These are phyloP conservation scores for Dorcoceras hygrometricum DNA, from an alignment of 257 asterid genomes.

Conservation along the genomic window DNA sequence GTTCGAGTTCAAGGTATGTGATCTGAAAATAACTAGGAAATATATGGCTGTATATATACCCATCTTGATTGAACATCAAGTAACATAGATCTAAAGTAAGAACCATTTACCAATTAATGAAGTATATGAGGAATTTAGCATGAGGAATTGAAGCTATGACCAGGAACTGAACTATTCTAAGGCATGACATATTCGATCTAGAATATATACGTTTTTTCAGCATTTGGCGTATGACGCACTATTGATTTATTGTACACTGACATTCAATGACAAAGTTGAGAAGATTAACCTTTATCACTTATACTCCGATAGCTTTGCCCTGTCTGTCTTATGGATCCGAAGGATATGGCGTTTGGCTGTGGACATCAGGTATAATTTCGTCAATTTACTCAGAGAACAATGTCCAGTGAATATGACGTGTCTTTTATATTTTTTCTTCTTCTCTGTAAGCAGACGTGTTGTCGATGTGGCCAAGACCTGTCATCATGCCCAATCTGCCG, in stretches of 20 bases:
- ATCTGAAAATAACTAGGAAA: not conserved
- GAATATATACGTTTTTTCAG: not conserved
- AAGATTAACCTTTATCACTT: not conserved
- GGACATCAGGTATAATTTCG: constrained; percentile 75
- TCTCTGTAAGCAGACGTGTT: constrained; percentile 62
- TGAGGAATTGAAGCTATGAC: not conserved
- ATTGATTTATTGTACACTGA: not conserved
- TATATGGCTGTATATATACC: not conserved
- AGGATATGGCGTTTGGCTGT: constrained; percentile 94
- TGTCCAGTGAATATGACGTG: not conserved
- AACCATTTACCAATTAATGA: not conserved
- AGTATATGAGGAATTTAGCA: not conserved
- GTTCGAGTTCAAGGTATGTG: not conserved
- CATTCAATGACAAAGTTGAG: not conserved
- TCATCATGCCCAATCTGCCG: constrained; percentile 76
- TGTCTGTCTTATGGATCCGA: constrained; percentile 67
- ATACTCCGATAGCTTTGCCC: constrained; percentile 71
- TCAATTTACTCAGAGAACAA: not conserved
- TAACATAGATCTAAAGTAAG: not conserved
- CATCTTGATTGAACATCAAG: not conserved
- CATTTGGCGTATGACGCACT: not conserved
- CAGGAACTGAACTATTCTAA: not conserved
- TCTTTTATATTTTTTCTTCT: not conserved
- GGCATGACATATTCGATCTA: not conserved
- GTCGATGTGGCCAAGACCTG: constrained; percentile 72